Evolutionary conservation across 139 green algal species (phyloP).

Genomic region (Chlorella sp.): DNA sequence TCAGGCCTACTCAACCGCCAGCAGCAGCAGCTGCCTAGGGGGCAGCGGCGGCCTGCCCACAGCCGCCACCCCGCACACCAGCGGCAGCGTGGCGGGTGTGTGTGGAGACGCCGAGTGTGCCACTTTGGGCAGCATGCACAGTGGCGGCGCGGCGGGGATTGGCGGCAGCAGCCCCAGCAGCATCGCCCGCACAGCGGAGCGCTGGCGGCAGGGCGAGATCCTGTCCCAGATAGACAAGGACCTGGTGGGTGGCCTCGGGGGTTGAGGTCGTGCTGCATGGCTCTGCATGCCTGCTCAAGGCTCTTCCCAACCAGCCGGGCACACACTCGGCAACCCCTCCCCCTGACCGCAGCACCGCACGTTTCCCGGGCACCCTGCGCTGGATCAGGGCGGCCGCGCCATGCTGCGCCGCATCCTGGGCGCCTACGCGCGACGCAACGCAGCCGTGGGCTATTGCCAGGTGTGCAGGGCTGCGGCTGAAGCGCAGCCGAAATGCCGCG

Average conservation of each 20-base stretch:
- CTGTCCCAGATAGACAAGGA: slow-evolving; percentile 87
- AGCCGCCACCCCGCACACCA: background rate
- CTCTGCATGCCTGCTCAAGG: too few species aligned
- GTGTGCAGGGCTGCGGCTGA: slow-evolving; percentile 6
- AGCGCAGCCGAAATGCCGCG: too few species aligned
- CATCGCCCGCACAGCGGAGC: background rate
- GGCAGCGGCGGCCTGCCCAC: background rate
- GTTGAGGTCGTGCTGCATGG: background rate
- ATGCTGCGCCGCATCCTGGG: slow-evolving; percentile 78
- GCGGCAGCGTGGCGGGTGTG: too few species aligned
- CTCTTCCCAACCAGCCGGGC: too few species aligned
- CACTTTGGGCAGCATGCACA: too few species aligned
- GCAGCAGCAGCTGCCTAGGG: background rate
- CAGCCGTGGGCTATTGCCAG: slow-evolving; percentile 88
- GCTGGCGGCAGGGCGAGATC: slow-evolving; percentile 18
- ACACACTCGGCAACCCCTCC: too few species aligned
- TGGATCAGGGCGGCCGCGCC: slow-evolving; percentile 66
- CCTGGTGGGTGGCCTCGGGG: slow-evolving; percentile 43
- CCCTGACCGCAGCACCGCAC: slow-evolving; percentile 62
- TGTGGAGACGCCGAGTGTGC: too few species aligned
- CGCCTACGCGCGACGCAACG: slow-evolving; percentile 80
- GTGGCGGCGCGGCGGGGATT: too few species aligned
- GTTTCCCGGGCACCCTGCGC: slow-evolving; percentile 77
- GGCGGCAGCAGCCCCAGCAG: too few species aligned
- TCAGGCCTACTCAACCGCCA: background rate